A percentile compares a stretch with the other conserved stretches of the same genome.
Conservation (phyloP, 1,284 basidiomycete species). For the Pseudozyma flocculosa region DNA sequence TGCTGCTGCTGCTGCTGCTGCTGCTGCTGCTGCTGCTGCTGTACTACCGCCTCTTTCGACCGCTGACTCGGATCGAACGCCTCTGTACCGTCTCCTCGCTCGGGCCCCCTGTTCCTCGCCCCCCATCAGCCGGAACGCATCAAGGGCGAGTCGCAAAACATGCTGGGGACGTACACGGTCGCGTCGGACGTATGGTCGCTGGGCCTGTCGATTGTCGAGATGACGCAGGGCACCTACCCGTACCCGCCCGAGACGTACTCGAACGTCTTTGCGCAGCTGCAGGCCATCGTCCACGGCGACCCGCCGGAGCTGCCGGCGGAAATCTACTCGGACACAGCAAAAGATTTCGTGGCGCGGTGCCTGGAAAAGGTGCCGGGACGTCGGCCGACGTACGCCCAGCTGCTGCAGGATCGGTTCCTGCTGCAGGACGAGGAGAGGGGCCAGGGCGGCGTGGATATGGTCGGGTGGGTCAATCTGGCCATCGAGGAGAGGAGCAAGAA, state of each 20-base stretch:
- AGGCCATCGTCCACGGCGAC: conserved; percentile 91
- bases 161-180: conserved; percentile 86
- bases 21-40: too few species aligned
- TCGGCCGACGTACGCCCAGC: conserved; percentile 79
- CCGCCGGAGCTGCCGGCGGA: conserved; percentile 74
- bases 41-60: too few species aligned
- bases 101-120: too few species aligned
- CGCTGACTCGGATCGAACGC: too few species aligned
- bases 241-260: conserved; percentile 98
- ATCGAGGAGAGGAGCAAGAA: conserved; percentile 16
- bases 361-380: conserved; percentile 62
- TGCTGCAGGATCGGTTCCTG: conserved; percentile 78
- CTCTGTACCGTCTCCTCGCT: too few species aligned
- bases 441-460: conserved; percentile 57
- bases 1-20: too few species aligned
- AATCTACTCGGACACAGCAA: conserved; percentile 54
- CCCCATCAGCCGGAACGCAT: conserved; percentile 88
- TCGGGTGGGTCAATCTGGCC: conserved; percentile 47
- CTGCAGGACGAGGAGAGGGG: conserved; percentile 56
- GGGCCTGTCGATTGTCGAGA: conserved; percentile 92
- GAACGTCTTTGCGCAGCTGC: conserved; percentile 93
- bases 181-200: conserved; percentile 98
- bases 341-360: conserved; percentile 54
- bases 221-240: conserved; percentile 87
- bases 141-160: conserved; percentile 85